phyloP scores from a whole-genome alignment of 1,284 basidiomycete species.

The Sporisorium exsertum region DNA sequence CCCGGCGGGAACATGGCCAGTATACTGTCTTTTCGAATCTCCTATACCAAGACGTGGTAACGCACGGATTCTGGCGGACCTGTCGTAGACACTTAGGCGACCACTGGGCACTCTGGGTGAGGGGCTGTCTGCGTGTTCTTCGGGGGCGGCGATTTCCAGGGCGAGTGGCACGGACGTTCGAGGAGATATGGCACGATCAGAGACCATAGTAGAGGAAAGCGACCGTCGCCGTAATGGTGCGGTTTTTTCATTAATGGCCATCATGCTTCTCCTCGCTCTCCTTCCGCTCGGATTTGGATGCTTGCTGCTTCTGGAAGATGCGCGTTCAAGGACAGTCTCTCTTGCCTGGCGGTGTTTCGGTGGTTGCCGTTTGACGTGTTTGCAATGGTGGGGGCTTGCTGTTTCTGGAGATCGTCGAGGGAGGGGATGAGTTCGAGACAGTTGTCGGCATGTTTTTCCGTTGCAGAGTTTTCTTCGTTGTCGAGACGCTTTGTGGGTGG shows the following conservation, averaged over 20 bases:
- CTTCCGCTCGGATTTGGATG: neutral
- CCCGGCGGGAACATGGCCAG: constrained; percentile 30
- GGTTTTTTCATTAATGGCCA: constrained; percentile 26
- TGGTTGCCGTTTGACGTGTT: constrained; percentile 17
- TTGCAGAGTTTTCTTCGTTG: constrained; percentile 19
- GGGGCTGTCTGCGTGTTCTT: constrained; percentile 4
- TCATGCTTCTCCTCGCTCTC: constrained; percentile 15
- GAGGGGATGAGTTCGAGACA: neutral
- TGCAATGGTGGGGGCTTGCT: neutral
- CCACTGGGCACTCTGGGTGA: neutral
- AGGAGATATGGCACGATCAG: constrained; percentile 20
- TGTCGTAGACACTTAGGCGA: constrained; percentile 5
- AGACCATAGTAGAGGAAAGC: constrained; percentile 52
- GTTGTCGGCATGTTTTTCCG: constrained; percentile 31
- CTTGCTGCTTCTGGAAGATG: constrained; percentile 1
- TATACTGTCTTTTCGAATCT: neutral
- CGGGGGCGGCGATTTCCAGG: neutral
- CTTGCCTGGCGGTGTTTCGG: neutral
- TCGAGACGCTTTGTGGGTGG: constrained; percentile 11
- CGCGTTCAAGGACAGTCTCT: constrained; percentile 8
- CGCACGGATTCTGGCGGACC: constrained; percentile 26
- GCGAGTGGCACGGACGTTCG: no score
- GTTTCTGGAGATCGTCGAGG: constrained; percentile 37
- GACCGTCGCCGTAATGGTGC: constrained; percentile 51
- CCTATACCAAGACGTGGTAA: constrained; percentile 23